Percentiles rank a stretch among this genome's conserved stretches.
These are phyloP conservation scores for Chimonanthus salicifolius DNA, from an alignment of 164 flowering plant species.

Conservation along the genomic window DNA sequence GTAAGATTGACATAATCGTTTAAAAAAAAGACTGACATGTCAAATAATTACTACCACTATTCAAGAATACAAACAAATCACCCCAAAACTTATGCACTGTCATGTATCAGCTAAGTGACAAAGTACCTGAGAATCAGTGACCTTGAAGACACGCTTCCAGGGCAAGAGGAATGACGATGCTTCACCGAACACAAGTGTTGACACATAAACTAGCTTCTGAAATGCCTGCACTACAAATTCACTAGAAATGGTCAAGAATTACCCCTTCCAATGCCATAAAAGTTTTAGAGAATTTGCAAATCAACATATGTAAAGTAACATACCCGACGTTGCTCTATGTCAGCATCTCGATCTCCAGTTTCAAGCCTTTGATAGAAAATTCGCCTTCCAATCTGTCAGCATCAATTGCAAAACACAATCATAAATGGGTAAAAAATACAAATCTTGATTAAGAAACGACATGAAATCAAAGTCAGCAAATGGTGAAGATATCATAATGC, in stretches of 20 bases:
- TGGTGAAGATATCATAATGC: not conserved
- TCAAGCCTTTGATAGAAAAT: constrained; percentile 90
- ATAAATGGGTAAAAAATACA: not conserved
- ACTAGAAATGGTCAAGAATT: constrained; percentile 44
- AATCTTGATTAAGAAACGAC: not conserved
- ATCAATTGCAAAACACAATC: not conserved
- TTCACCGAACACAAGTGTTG: constrained; percentile 91
- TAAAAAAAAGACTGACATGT: no score
- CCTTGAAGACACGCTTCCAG: constrained; percentile 95
- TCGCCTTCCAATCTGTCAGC: constrained; percentile 70
- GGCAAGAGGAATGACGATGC: constrained; percentile 95
- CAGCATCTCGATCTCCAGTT: constrained; percentile 90
- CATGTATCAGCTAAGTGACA: not conserved
- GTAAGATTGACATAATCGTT: no score
- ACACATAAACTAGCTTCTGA: constrained; percentile 94
- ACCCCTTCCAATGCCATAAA: constrained; percentile 3
- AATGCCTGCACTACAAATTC: constrained; percentile 92
- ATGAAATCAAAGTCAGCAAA: not conserved
- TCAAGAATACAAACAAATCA: not conserved
- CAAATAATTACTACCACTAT: not conserved
- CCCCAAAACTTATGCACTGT: not conserved
- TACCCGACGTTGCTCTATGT: constrained; percentile 85
- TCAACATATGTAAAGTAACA: constrained; percentile 18
- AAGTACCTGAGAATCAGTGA: constrained; percentile 89
- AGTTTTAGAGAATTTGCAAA: not conserved